These are phyloP conservation scores for Calonectria ilicicola DNA, from an alignment of 2,329 filamentous ascomycete genomes.

Conservation along the genomic window DNA sequence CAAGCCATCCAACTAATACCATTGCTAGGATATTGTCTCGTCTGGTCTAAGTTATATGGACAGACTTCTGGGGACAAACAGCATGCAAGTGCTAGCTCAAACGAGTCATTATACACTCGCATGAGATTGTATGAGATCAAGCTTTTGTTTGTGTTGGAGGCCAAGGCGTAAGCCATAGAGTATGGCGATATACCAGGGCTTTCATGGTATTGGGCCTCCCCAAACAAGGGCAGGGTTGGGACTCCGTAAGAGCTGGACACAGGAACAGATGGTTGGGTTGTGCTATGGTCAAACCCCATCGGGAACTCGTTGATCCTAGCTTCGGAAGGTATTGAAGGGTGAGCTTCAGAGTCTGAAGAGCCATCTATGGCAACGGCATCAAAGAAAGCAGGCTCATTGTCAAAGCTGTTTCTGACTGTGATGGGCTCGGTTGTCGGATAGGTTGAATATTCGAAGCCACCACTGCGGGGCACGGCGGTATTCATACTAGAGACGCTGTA, in stretches of 20 bases:
- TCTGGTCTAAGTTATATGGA: conserved; percentile 53
- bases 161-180: conserved; percentile 40
- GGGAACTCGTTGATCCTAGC: conserved; percentile 37
- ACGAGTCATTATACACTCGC: conserved; percentile 64
- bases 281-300: conserved; percentile 32
- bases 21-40: conserved; percentile 31
- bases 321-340: conserved; percentile 25
- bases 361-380: background rate
- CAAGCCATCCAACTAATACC: conserved; percentile 43
- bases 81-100: conserved; percentile 65
- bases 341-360: background rate
- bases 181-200: conserved; percentile 41
- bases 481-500: background rate
- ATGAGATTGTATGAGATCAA: conserved; percentile 43
- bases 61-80: conserved; percentile 67
- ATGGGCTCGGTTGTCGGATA: background rate
- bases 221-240: conserved; percentile 35
- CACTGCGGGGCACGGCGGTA: too few relatives aligned
- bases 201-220: conserved; percentile 36
- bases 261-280: conserved; percentile 38
- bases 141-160: conserved; percentile 41
- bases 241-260: conserved; percentile 41
- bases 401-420: background rate
- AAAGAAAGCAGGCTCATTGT: background rate
- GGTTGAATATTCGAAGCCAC: background rate